These are phyloP conservation scores for Teunomyces lycoperdinae DNA, from an alignment of 805 yeast genomes.

Conservation along the genomic window DNA sequence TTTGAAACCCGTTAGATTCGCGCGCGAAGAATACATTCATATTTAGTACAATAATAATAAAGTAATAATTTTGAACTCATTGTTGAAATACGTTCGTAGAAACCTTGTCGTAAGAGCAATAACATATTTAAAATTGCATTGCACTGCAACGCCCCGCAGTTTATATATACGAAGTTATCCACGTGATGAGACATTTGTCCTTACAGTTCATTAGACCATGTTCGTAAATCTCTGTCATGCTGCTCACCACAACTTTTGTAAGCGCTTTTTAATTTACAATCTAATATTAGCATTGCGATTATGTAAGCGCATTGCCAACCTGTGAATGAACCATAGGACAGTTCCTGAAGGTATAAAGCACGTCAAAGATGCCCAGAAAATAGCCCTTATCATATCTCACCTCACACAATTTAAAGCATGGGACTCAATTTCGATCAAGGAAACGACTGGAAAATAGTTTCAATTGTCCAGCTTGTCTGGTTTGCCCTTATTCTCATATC, in stretches of 20 bases:
- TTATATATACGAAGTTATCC: too few species aligned
- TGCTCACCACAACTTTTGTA: background rate
- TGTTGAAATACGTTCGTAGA: too few species aligned
- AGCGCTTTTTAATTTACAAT: background rate
- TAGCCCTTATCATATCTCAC: background rate
- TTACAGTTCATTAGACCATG: too few species aligned
- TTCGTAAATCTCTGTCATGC: too few species aligned
- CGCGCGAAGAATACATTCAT: background rate
- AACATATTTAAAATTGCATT: too few species aligned
- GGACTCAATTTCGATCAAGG: background rate
- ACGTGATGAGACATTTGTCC: too few species aligned
- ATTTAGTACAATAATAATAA: background rate
- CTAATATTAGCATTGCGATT: background rate
- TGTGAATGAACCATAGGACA: too few species aligned
- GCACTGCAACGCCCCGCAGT: too few species aligned
- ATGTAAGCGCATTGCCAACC: background rate
- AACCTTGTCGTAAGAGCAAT: too few species aligned
- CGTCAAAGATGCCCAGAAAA: too few species aligned
- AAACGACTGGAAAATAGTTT: conserved; percentile 8
- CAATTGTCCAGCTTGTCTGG: conserved; percentile 8
- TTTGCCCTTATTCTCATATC: conserved; percentile 2
- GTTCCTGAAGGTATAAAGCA: background rate
- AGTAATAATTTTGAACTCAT: background rate
- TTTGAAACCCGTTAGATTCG: background rate
- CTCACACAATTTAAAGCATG: background rate